A percentile compares a stretch with the other conserved stretches of the same genome.
These are phyloP conservation scores for Echinosophora koreensis DNA, from an alignment of 306 rosid species.

Conservation along the genomic window DNA sequence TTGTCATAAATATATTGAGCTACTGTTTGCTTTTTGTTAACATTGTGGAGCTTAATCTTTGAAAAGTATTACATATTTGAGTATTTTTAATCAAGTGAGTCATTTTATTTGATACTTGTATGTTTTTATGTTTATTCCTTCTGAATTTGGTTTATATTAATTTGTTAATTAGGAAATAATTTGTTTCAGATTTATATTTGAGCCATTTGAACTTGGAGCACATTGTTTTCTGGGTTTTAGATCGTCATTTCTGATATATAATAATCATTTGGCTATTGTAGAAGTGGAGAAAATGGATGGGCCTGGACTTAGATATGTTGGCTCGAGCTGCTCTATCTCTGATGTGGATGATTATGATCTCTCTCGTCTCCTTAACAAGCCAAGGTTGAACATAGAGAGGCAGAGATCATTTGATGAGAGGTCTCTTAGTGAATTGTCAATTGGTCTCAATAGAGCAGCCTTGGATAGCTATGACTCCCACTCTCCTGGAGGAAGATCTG, in stretches of 20 bases:
- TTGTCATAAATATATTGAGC: conserved; percentile 3
- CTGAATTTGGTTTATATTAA: background rate
- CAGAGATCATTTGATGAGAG: conserved; percentile 91
- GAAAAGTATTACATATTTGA: background rate
- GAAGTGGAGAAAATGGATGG: conserved; percentile 68
- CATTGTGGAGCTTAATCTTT: conserved; percentile 27
- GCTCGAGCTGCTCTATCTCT: conserved; percentile 79
- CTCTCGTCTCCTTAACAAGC: conserved; percentile 75
- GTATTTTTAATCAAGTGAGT: conserved; percentile 16
- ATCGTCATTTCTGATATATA: conserved; percentile 26
- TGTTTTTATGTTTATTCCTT: conserved; percentile 31
- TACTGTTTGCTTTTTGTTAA: background rate
- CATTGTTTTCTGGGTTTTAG: conserved; percentile 36
- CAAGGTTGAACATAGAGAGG: conserved; percentile 79
- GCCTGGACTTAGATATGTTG: conserved; percentile 70
- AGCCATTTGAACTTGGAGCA: conserved; percentile 37
- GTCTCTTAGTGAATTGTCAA: conserved; percentile 86
- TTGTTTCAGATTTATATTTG: conserved; percentile 24
- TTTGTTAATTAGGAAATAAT: conserved; percentile 11
- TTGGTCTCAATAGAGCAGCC: conserved; percentile 63
- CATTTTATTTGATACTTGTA: conserved; percentile 31
- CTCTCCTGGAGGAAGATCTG: conserved; percentile 87
- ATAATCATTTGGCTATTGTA: conserved; percentile 29
- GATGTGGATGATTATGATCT: conserved; percentile 89
- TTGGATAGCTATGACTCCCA: conserved; percentile 67